phyloP scores from a whole-genome alignment of 176 grass and related monocot genomes.

The Raddia guianensis region DNA sequence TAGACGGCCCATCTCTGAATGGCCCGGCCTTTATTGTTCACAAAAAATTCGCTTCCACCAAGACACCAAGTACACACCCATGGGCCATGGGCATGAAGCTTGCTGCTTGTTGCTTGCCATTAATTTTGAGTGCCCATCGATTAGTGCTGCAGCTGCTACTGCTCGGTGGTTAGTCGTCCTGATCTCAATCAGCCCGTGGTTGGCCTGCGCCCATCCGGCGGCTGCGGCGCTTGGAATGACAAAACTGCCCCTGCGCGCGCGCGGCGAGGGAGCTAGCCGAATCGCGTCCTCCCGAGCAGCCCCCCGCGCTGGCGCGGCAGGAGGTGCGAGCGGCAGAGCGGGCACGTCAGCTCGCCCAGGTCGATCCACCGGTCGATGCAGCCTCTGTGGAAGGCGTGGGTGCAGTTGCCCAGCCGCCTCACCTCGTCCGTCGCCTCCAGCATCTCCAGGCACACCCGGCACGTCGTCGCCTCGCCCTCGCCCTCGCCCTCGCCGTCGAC shows the following conservation, averaged over 20 bases:
- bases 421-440: conserved; percentile 61
- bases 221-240: conserved; percentile 9
- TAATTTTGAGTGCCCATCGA: conserved; percentile 20
- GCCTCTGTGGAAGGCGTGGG: conserved; percentile 65
- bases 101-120: background rate
- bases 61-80: conserved; percentile 18
- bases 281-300: conserved; percentile 22
- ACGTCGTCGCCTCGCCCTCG: conserved; percentile 25
- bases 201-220: conserved; percentile 33
- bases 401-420: conserved; percentile 70
- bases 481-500: background rate
- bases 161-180: conserved; percentile 39
- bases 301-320: conserved; percentile 39
- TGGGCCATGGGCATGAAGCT: background rate
- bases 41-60: background rate
- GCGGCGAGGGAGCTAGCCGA: background rate
- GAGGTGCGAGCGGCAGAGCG: conserved; percentile 63
- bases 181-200: conserved; percentile 34
- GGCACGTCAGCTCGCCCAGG: conserved; percentile 63
- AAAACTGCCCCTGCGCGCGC: background rate
- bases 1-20: background rate
- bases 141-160: conserved; percentile 1
- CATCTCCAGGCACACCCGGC: conserved; percentile 76
- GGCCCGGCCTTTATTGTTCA: background rate
- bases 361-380: conserved; percentile 92